Base-by-base conservation (phyloP, 371 early-diverging fungal species). In the Mucor piriformis region DNA sequence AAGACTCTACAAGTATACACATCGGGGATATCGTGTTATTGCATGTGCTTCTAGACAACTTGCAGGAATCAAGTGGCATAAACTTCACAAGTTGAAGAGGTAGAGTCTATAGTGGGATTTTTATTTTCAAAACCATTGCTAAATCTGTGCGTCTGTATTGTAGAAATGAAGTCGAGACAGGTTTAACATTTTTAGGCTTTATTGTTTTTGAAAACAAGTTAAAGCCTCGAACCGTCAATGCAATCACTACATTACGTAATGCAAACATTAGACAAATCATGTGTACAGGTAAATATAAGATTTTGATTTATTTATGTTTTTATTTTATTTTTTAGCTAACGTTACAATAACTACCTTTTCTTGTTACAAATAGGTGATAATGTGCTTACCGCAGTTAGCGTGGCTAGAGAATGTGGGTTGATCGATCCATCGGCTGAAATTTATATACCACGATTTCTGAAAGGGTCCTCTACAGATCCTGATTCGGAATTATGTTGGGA, bases 191-290 rank as follows among this genome's bases (percentile, higher is more conserved):
- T 70, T 76, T 99, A 33, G 98, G 98, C 1, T 95, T 99, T 61
- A 85, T 99, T 54, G 86, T 99, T 16, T 99, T 99, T 85, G 99
- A 98, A 69, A 99, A 99, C 83, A 96, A 95, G 77, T 80, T 99
- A 18, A 99, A 99, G 70, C 86, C 90, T 4, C 91, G 89, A 2
- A 94, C 99, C 0, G 76, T 82, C 11, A 73, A 85, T 1, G 94
- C 95, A 0, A 86, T 99, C n/a, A 71, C 83, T 24, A 89, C 88
- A 23, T 84, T 99, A 18, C 84, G 85, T 34, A 79, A 79, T 24
- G 99, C 99, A n/a, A 84, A 84, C 20, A 94, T 99, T 54, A 85
- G 95, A 32, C 91, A 89, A 72, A 86, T 97, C 48, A 99, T 99
- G 99, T 98, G 98, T 71, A 99, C 99, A 0, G 99, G 82, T 78